phyloP scores from a whole-genome alignment of 1,139 yeast genomes.

The Ogataea hybrid region DNA sequence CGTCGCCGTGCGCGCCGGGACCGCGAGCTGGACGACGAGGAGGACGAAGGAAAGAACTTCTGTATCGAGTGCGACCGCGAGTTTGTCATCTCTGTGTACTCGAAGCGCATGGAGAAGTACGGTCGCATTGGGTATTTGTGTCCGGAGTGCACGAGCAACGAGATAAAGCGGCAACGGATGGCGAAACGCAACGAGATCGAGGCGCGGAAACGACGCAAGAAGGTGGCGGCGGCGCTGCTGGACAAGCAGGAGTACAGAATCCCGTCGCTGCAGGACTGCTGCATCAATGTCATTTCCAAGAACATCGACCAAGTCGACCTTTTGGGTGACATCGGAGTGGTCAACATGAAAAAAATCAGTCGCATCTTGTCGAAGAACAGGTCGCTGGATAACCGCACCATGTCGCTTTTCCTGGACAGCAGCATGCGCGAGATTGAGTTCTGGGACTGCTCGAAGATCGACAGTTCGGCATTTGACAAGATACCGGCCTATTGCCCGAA shows the following conservation, averaged over 20 bases:
- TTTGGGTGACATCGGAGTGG: conserved; percentile 73
- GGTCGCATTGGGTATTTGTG: conserved; percentile 58
- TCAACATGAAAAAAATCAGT: conserved; percentile 63
- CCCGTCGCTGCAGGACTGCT: conserved; percentile 76
- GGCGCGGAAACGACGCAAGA: conserved; percentile 72
- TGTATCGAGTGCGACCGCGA: conserved; percentile 60
- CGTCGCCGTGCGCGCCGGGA: conserved; percentile 41
- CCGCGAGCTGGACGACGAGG: conserved; percentile 34
- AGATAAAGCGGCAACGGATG: conserved; percentile 43
- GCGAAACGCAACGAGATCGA: conserved; percentile 52
- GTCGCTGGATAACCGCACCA: conserved; percentile 67
- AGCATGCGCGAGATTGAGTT: conserved; percentile 57
- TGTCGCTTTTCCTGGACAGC: conserved; percentile 69
- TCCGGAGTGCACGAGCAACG: conserved; percentile 55
- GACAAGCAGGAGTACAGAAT: conserved; percentile 63
- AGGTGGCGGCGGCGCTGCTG: conserved; percentile 78
- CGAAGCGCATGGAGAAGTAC: conserved; percentile 49
- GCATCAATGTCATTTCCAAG: conserved; percentile 67
- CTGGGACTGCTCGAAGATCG: conserved; percentile 90
- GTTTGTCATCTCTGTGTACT: conserved; percentile 64
- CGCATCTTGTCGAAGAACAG: conserved; percentile 79
- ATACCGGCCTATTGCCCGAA: conserved; percentile 82
- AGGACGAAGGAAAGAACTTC: conserved; percentile 31
- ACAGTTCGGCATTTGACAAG: conserved; percentile 60
- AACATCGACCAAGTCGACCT: conserved; percentile 77